These are phyloP conservation scores for Aciculoconidium aculeatum DNA, from an alignment of 805 yeast genomes.

Conservation along the genomic window DNA sequence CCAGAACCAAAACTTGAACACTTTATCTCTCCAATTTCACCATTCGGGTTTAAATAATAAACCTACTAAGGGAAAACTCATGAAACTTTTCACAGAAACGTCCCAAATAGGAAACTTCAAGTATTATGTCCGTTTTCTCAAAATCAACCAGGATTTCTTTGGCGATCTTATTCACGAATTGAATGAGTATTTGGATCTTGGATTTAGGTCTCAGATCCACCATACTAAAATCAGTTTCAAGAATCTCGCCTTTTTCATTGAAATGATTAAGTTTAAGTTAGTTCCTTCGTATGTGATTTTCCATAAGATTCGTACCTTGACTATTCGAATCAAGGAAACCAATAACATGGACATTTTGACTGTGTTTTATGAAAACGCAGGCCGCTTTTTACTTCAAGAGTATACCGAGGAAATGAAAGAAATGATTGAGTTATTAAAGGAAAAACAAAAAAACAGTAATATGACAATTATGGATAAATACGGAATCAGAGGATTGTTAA, in stretches of 20 bases:
- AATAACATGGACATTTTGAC: constrained; percentile 65
- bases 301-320: constrained; percentile 62
- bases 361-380: constrained; percentile 69
- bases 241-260: constrained; percentile 60
- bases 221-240: constrained; percentile 50
- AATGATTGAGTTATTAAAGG: constrained; percentile 53
- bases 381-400: constrained; percentile 57
- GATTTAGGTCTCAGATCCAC: constrained; percentile 53
- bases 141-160: constrained; percentile 46
- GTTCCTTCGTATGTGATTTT: constrained; percentile 67
- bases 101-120: constrained; percentile 41
- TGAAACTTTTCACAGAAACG: constrained; percentile 48
- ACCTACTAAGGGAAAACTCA: constrained; percentile 60
- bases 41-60: constrained; percentile 53
- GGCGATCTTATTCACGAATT: constrained; percentile 49
- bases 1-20: too few relatives aligned
- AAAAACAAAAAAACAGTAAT: constrained; percentile 42
- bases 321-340: constrained; percentile 44
- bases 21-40: constrained; percentile 41
- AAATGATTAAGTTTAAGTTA: constrained; percentile 69
- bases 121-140: constrained; percentile 62
- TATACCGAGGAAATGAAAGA: constrained; percentile 54
- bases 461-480: constrained; percentile 51
- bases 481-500: constrained; percentile 53
- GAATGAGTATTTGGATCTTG: constrained; percentile 48